phyloP scores from a whole-genome alignment of 1,284 basidiomycete genomes.

The Chalciporus sp. region DNA sequence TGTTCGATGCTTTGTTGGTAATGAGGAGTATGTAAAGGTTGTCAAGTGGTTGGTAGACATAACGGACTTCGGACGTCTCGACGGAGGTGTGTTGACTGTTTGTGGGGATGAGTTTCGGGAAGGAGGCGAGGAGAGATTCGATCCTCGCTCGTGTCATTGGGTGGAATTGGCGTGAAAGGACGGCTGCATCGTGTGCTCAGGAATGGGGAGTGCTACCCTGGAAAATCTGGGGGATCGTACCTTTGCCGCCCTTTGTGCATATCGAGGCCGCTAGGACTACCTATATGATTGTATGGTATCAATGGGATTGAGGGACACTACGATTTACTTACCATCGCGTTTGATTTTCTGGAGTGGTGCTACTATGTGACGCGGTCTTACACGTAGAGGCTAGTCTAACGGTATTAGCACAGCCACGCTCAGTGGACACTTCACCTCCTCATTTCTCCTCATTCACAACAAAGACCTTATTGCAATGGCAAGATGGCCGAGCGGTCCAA shows the following conservation, averaged over 20 bases:
- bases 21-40: conserved; percentile 98
- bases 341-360: neutral
- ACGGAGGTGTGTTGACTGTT: conserved; percentile 98
- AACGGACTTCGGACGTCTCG: conserved; percentile 91
- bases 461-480: conserved; percentile 5
- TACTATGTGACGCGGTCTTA: neutral
- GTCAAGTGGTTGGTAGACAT: conserved; percentile 98
- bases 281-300: conserved; percentile 40
- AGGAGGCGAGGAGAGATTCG: conserved; percentile 94
- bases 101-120: conserved; percentile 96
- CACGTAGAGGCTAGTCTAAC: neutral
- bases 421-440: neutral
- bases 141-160: conserved; percentile 93
- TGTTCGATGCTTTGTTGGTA: conserved; percentile 98
- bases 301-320: neutral
- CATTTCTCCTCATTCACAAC: neutral
- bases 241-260: conserved; percentile 92
- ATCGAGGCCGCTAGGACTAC: conserved; percentile 93
- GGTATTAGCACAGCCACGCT: neutral
- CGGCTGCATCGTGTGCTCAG: conserved; percentile 56
- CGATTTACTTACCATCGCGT: conserved; percentile 23
- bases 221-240: conserved; percentile 43
- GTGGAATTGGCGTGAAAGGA: conserved; percentile 95
- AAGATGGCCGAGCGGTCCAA: conserved; percentile 34
- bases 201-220: neutral